Conservation (phyloP, 2,329 filamentous ascomycete species). For the Fusarium sterilihyphosum region DNA sequence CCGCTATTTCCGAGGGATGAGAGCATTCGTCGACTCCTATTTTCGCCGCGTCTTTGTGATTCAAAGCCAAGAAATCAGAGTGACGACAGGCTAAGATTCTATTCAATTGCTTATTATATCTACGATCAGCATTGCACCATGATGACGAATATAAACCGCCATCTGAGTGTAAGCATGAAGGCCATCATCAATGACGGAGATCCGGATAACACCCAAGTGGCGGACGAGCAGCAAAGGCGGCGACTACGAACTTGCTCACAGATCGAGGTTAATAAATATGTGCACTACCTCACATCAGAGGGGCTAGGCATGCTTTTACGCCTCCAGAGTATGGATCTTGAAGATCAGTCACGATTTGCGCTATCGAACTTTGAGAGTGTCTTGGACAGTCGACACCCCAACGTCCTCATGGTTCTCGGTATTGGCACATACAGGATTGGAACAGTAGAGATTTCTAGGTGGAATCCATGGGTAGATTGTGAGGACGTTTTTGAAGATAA, state of each 20-base stretch:
- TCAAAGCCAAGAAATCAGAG: neutral
- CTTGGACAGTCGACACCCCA: neutral
- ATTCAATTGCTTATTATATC: neutral
- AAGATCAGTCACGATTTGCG: neutral
- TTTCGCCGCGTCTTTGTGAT: rapidly evolving
- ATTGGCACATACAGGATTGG: neutral
- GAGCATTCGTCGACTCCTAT: neutral
- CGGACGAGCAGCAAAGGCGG: neutral
- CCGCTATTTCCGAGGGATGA: neutral
- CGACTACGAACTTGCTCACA: neutral
- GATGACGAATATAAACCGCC: neutral
- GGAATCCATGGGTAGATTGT: neutral
- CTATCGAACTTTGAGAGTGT: neutral
- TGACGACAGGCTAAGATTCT: neutral
- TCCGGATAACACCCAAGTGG: neutral
- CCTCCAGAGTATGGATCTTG: neutral
- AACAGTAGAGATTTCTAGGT: neutral
- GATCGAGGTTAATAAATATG: neutral
- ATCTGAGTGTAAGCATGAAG: neutral
- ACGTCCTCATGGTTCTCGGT: neutral
- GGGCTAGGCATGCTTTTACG: neutral
- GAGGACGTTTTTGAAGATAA: neutral
- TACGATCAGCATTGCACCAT: neutral
- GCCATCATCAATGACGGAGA: neutral
- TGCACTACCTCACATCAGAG: neutral